Conservation (phyloP, 2,329 filamentous ascomycete species). For the Colletotrichum neosansevieriae region DNA sequence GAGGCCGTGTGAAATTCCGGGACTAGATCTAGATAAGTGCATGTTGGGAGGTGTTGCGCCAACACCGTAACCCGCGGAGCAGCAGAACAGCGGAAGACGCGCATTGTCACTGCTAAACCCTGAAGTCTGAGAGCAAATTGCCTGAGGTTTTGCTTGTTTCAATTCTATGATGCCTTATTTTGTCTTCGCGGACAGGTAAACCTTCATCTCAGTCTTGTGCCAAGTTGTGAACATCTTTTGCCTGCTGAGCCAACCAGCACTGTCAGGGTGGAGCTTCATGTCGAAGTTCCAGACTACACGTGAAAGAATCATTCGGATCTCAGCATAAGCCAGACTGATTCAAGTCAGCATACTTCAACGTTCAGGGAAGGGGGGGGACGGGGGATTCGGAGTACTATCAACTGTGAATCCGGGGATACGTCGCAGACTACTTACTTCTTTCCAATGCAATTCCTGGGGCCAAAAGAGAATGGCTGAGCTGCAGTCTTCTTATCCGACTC, state of each 20-base stretch:
- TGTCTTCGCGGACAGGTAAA: slow-evolving; percentile 11
- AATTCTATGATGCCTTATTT: not conserved
- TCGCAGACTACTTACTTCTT: slow-evolving; percentile 57
- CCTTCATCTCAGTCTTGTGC: slow-evolving; percentile 39
- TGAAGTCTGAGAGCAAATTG: no score
- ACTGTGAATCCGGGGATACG: not conserved
- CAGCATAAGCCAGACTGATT: slow-evolving; percentile 23
- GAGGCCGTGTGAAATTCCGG: no score
- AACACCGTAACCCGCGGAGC: no score
- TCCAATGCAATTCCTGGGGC: slow-evolving; percentile 64
- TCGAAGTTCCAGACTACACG: slow-evolving; percentile 37
- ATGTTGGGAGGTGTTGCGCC: no score
- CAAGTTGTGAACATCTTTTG: slow-evolving; percentile 38
- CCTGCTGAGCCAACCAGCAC: slow-evolving; percentile 51
- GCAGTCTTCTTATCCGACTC: slow-evolving; percentile 52
- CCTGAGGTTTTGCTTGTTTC: no score
- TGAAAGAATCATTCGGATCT: slow-evolving; percentile 30
- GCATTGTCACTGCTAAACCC: no score
- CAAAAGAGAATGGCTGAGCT: slow-evolving; percentile 61
- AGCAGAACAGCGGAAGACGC: no score
- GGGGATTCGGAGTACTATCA: not conserved
- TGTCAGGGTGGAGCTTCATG: slow-evolving; percentile 41
- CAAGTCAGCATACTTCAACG: not conserved
- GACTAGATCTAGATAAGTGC: no score
- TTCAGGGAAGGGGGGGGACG: no score